Base-by-base conservation (phyloP, 306 rosid species). In the Spatholobus suberectus region DNA sequence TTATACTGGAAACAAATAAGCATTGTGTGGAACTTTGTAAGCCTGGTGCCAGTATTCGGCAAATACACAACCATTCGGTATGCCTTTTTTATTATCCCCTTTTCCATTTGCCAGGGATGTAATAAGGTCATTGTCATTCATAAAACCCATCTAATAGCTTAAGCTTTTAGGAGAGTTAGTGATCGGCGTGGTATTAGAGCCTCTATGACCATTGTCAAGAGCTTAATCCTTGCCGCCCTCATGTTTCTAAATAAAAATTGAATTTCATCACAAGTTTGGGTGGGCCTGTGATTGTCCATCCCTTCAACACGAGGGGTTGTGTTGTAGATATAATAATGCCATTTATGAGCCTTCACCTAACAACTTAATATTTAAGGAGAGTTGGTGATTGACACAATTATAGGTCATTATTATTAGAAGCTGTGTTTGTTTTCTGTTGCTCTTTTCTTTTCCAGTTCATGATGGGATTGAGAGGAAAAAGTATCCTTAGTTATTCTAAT, bases 11-110 rank as follows among this genome's bases (percentile, higher is more conserved):
- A 86, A 91, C 98, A 15, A 92, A 88, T 82, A 94, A 94, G 91
- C 89, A 79, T 73, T 92, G 94, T 66, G 81, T 96, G 86, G 88
- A 93, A 84, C 98, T 91, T 79, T 96, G 99, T 88, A 91, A 87
- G 85, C 98, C 99, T 35, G 97, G 99, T 70, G 89, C 90, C 72
- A 90, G 89, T 75, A 88, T 93, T 69, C 86, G 86, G 76, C 79
- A 91, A 86, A 93, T 96, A 88, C 99, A 96, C 87, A 77, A 94
- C 84, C 75, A 83, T 79, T 92, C 99, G 77, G 99, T 96, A 92
- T 57, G 77, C 73, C 74, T 73, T 76, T 75, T 71, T 79, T 75
- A 75, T 66, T 29, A 41, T 40, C 24, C 11, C 49, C 8, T 62
- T 59, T 67, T 41, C 27, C 38, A 37, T 63, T 61, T 73, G 11